Evolutionary conservation across 148 eudicot genomes (phyloP).

Genomic region (Persicaria tinctoria): DNA sequence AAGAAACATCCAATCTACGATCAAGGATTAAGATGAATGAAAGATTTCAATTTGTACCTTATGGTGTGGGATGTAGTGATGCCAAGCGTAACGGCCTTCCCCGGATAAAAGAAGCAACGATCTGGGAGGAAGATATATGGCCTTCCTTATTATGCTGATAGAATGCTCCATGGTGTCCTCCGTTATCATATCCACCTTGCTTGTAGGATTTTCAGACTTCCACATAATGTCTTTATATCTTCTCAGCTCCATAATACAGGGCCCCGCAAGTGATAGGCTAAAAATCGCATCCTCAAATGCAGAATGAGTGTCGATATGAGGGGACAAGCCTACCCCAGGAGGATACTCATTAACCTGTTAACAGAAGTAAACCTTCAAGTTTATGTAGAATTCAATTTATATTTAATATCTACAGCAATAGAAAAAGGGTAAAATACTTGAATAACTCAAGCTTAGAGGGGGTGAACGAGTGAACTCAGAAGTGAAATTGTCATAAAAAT

Average conservation of each 20-base stretch:
- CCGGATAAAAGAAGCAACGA: conserved; percentile 81
- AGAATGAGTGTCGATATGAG: conserved; percentile 96
- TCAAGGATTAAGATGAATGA: background rate
- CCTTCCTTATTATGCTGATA: conserved; percentile 42
- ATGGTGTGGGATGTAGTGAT: conserved; percentile 98
- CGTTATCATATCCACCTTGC: conserved; percentile 24
- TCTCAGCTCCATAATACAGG: conserved; percentile 97
- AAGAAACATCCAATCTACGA: background rate
- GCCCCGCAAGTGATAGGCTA: conserved; percentile 93
- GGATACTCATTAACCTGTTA: conserved; percentile 94
- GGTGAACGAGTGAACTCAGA: background rate
- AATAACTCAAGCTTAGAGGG: conserved; percentile 2
- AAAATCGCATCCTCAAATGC: conserved; percentile 87
- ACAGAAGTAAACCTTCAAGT: conserved; percentile 7
- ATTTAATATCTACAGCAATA: background rate
- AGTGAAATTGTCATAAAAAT: background rate
- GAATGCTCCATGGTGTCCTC: conserved; percentile 22
- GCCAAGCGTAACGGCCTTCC: conserved; percentile 97
- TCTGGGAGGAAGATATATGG: conserved; percentile 83
- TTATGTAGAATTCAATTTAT: background rate
- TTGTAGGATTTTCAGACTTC: conserved; percentile 28
- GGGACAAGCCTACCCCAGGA: conserved; percentile 92
- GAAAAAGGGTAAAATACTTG: background rate
- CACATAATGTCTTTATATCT: conserved; percentile 47
- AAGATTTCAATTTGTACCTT: conserved; percentile 40